Conservation (phyloP, 345 rosid species). For the Rhodamnia rubescens region DNA sequence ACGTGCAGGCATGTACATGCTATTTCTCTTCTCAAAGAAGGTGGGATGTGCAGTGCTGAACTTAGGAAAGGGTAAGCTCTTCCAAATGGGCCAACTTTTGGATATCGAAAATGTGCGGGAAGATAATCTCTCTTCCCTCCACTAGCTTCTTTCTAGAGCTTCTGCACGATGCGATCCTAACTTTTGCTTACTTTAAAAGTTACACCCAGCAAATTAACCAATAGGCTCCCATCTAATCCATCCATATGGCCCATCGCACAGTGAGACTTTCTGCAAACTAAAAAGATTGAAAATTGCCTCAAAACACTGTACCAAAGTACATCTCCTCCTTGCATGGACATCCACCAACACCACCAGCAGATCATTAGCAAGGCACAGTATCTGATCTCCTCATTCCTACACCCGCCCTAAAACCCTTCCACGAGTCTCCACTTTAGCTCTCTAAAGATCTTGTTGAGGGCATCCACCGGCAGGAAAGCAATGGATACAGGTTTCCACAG, state of each 20-base stretch:
- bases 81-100: neutral
- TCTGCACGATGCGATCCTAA: neutral
- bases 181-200: neutral
- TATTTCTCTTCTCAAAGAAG: neutral
- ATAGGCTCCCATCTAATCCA: neutral
- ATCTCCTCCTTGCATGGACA: neutral
- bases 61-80: neutral
- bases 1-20: neutral
- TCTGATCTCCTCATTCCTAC: neutral
- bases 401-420: neutral
- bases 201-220: neutral
- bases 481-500: neutral
- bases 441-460: neutral
- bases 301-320: neutral
- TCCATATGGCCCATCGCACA: accelerated
- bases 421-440: neutral
- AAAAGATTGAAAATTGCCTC: neutral
- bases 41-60: neutral
- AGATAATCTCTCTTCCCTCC: neutral
- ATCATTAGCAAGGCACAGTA: neutral
- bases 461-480: neutral
- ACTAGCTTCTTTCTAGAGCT: neutral
- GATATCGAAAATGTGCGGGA: neutral
- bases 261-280: neutral
- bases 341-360: neutral